Evolutionary conservation across 1,284 basidiomycete species (phyloP).

Genomic region (Ustanciosporium gigantosporum): DNA sequence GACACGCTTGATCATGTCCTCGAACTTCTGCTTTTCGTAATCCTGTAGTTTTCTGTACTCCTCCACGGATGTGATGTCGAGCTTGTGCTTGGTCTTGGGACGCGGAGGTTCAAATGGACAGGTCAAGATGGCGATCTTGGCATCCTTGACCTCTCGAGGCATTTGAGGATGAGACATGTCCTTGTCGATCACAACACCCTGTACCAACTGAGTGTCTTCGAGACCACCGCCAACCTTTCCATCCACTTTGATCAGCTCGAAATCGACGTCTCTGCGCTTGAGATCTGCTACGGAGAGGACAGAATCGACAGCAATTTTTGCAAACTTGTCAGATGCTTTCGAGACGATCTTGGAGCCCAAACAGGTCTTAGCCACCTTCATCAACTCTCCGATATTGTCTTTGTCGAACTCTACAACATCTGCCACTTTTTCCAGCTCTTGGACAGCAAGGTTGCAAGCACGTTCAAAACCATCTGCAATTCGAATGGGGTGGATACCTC

Average conservation of each 20-base stretch:
- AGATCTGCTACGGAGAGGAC: conserved; percentile 94
- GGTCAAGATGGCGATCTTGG: conserved; percentile 92
- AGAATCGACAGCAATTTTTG: conserved; percentile 95
- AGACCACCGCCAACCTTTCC: conserved; percentile 97
- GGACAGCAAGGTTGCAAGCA: conserved; percentile 85
- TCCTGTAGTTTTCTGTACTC: conserved; percentile 93
- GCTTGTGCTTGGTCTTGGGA: conserved; percentile 98
- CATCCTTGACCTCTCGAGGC: conserved; percentile 84
- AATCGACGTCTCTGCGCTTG: conserved; percentile 90
- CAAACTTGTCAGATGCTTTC: conserved; percentile 91
- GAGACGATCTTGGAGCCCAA: conserved; percentile 98
- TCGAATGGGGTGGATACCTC: conserved; percentile 95
- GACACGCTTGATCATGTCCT: conserved; percentile 94
- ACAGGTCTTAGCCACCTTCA: conserved; percentile 90
- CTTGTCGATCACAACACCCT: conserved; percentile 96
- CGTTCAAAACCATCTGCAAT: conserved; percentile 98
- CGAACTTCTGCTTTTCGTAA: conserved; percentile 95
- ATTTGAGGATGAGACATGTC: conserved; percentile 99
- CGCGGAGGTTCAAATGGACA: conserved; percentile 98
- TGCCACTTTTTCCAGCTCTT: conserved; percentile 88
- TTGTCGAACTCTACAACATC: conserved; percentile 84
- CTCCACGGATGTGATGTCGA: conserved; percentile 96
- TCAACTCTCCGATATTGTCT: conserved; percentile 73
- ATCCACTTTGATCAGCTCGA: conserved; percentile 98
- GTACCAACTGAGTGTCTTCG: conserved; percentile 88